Percentiles rank a stretch among this genome's conserved stretches.
Evolutionary conservation across 495 filamentous ascomycete species (phyloP).

Genomic region (Neurospora sp.): DNA sequence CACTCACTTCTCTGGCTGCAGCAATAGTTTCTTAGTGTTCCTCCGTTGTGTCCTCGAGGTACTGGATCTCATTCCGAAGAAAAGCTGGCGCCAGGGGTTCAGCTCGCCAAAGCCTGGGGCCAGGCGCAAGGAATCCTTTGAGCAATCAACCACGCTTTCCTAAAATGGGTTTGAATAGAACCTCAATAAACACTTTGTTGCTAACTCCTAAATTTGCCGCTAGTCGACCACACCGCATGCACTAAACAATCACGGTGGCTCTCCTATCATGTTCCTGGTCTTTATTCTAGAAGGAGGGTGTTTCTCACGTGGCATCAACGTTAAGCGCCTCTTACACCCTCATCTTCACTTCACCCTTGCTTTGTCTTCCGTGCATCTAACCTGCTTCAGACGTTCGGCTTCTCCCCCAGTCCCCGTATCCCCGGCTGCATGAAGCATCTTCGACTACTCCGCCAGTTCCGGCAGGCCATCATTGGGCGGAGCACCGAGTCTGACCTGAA

Average conservation of each 20-base stretch:
- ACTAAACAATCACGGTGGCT: neutral
- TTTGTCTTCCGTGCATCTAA: neutral
- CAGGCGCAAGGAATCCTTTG: neutral
- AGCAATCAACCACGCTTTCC: slow-evolving; percentile 7
- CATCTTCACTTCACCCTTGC: neutral
- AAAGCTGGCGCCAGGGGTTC: neutral
- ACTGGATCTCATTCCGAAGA: neutral
- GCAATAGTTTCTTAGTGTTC: neutral
- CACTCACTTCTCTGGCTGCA: neutral
- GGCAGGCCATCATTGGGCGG: neutral
- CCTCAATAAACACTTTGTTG: slow-evolving; percentile 11
- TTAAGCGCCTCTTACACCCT: neutral
- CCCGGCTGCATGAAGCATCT: neutral
- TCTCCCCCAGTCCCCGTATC: neutral
- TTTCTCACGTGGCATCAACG: neutral
- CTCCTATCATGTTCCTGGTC: neutral
- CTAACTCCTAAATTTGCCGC: neutral
- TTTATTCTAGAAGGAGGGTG: neutral
- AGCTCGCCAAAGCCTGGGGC: neutral
- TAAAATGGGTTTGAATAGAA: slow-evolving; percentile 28
- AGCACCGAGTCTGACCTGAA: neutral
- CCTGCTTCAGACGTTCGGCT: neutral
- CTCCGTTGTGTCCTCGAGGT: neutral
- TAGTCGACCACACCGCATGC: neutral
- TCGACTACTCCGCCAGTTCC: neutral